Conservation (phyloP, 2,329 filamentous ascomycete genomes). For the Penicillium occitanis region DNA sequence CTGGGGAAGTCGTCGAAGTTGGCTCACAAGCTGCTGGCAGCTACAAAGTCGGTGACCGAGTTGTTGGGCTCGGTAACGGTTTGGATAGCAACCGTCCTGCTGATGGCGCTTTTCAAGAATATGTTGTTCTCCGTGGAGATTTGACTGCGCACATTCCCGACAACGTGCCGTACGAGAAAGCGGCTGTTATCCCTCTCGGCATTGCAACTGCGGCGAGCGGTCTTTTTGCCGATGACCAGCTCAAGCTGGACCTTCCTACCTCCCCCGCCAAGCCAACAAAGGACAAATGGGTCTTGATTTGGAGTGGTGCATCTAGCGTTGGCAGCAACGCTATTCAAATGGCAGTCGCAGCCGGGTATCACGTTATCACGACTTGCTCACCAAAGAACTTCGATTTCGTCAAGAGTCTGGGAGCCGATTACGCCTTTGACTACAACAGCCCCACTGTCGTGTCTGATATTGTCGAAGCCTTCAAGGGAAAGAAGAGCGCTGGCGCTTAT, state of each 20-base stretch:
- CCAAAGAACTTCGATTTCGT: slow-evolving; percentile 45
- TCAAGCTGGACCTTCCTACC: slow-evolving; percentile 24
- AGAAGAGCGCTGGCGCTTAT: slow-evolving; percentile 13
- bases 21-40: slow-evolving; percentile 25
- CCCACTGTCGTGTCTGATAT: slow-evolving; percentile 16
- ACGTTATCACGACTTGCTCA: slow-evolving; percentile 40
- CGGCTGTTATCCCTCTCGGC: slow-evolving; percentile 30
- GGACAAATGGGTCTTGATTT: slow-evolving; percentile 45
- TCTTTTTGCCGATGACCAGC: slow-evolving; percentile 28
- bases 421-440: slow-evolving; percentile 48
- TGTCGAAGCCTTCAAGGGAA: slow-evolving; percentile 5
- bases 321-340: slow-evolving; percentile 46
- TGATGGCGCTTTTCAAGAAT: slow-evolving; percentile 31
- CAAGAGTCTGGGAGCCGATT: slow-evolving; percentile 45
- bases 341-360: slow-evolving; percentile 41
- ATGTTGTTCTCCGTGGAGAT: slow-evolving; percentile 24
- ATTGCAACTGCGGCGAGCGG: slow-evolving; percentile 29
- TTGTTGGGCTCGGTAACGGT: slow-evolving; percentile 27
- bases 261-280: slow-evolving; percentile 16
- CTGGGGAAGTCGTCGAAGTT: slow-evolving; percentile 33
- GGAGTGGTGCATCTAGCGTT: slow-evolving; percentile 52
- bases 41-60: slow-evolving; percentile 31
- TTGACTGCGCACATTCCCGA: slow-evolving; percentile 27
- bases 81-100: slow-evolving; percentile 18
- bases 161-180: slow-evolving; percentile 28